Evolutionary conservation across 495 filamentous ascomycete species (phyloP).

Genomic region (Amorphotheca resinae): DNA sequence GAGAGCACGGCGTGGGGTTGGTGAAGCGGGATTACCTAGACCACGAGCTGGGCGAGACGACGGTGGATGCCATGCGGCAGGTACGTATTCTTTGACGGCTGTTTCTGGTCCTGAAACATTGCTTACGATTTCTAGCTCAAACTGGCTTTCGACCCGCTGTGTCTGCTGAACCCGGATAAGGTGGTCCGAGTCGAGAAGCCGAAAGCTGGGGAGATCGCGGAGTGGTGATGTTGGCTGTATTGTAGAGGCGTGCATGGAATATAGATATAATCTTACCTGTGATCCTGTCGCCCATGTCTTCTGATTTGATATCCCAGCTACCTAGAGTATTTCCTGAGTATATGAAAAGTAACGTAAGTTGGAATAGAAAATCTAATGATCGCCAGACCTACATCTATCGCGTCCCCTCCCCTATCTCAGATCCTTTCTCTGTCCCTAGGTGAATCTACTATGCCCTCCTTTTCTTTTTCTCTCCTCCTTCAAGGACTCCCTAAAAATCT

Average conservation of each 20-base stretch:
- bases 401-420: no score
- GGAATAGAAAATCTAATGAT: background rate
- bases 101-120: background rate
- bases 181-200: constrained; percentile 50
- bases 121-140: constrained; percentile 34
- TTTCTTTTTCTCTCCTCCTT: no score
- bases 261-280: no score
- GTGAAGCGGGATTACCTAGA: constrained; percentile 72
- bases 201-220: constrained; percentile 35
- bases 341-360: background rate
- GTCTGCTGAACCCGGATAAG: constrained; percentile 73
- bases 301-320: no score
- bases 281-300: no score
- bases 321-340: no score
- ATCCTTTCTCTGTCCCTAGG: no score
- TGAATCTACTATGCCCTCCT: no score
- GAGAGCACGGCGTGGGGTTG: constrained; percentile 71
- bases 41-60: constrained; percentile 57
- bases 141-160: constrained; percentile 62
- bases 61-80: constrained; percentile 72
- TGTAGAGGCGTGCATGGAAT: no score
- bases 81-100: constrained; percentile 21
- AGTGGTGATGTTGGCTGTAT: no score
- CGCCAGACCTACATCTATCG: no score
- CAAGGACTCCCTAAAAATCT: no score